A percentile compares a stretch with the other conserved stretches of the same genome.
These are phyloP conservation scores for Maudiozyma bulderi DNA, from an alignment of 805 yeast genomes.

Conservation along the genomic window DNA sequence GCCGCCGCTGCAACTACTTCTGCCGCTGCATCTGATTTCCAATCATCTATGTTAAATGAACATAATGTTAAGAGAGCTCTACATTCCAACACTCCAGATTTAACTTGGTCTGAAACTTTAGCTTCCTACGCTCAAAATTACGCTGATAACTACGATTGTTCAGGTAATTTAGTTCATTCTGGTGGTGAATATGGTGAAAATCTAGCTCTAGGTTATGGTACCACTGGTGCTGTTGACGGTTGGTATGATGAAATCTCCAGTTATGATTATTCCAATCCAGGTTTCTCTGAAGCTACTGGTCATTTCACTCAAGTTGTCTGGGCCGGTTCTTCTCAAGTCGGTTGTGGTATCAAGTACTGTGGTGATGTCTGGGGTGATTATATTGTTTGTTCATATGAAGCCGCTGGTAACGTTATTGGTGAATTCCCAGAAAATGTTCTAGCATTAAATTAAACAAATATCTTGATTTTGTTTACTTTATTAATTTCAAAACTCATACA, in stretches of 20 bases:
- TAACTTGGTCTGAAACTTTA: slow-evolving; percentile 41
- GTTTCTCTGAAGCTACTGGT: slow-evolving; percentile 40
- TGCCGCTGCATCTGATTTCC: slow-evolving; percentile 4
- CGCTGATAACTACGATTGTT: slow-evolving; percentile 41
- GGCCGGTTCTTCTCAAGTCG: slow-evolving; percentile 50
- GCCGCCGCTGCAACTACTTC: slow-evolving; percentile 8
- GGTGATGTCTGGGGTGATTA: slow-evolving; percentile 44
- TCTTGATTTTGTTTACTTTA: not conserved
- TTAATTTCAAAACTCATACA: not conserved
- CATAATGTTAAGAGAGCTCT: slow-evolving; percentile 43
- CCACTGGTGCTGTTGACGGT: slow-evolving; percentile 43
- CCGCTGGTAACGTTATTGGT: slow-evolving; percentile 63
- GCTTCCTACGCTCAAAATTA: slow-evolving; percentile 42
- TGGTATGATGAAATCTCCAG: slow-evolving; percentile 61
- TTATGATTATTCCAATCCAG: slow-evolving; percentile 43
- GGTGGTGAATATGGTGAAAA: slow-evolving; percentile 57
- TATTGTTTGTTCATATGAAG: slow-evolving; percentile 64
- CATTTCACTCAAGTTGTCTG: slow-evolving; percentile 76
- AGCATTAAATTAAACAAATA: not conserved
- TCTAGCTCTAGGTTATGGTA: slow-evolving; percentile 53
- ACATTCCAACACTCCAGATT: slow-evolving; percentile 19
- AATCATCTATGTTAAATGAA: slow-evolving; percentile 28
- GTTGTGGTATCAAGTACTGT: slow-evolving; percentile 65
- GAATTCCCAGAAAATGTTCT: slow-evolving; percentile 34
- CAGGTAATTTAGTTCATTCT: slow-evolving; percentile 55